phyloP scores from a whole-genome alignment of 805 yeast species.

The Candida arabinofermentans region DNA sequence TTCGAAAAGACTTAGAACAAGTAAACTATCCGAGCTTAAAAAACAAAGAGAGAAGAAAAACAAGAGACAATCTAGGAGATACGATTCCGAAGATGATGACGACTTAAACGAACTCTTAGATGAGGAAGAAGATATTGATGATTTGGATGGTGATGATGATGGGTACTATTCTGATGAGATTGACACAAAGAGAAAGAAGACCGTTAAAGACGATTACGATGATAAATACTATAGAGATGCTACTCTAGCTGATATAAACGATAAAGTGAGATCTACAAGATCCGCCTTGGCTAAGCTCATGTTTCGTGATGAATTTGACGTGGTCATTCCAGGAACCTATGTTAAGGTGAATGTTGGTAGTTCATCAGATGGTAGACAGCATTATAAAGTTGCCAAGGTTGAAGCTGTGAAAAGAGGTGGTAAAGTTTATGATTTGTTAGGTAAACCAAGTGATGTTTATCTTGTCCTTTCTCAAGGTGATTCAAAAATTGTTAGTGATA shows the following conservation, averaged over 20 bases:
- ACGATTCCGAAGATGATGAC: slow-evolving; percentile 41
- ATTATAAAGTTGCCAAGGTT: slow-evolving; percentile 81
- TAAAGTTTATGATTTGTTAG: slow-evolving; percentile 39
- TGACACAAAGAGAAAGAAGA: slow-evolving; percentile 36
- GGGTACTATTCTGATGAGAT: slow-evolving; percentile 24
- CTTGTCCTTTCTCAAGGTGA: slow-evolving; percentile 80
- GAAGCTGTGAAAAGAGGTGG: slow-evolving; percentile 47
- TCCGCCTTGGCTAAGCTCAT: slow-evolving; percentile 68
- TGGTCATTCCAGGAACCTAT: slow-evolving; percentile 65
- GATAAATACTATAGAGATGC: slow-evolving; percentile 38
- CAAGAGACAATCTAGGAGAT: slow-evolving; percentile 24
- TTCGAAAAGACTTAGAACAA: slow-evolving; percentile 28
- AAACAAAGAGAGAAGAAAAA: slow-evolving; percentile 34
- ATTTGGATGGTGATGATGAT: slow-evolving; percentile 38
- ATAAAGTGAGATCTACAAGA: slow-evolving; percentile 68
- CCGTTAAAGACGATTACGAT: slow-evolving; percentile 41
- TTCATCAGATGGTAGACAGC: slow-evolving; percentile 55
- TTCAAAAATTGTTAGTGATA: slow-evolving; percentile 67
- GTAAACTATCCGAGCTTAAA: slow-evolving; percentile 33
- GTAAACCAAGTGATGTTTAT: slow-evolving; percentile 44
- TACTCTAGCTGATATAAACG: slow-evolving; percentile 60
- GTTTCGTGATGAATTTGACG: slow-evolving; percentile 78
- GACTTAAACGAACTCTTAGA: slow-evolving; percentile 33
- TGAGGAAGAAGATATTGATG: slow-evolving; percentile 36
- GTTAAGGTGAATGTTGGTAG: slow-evolving; percentile 81